Conservation (phyloP, 306 rosid species). For the Alnus glutinosa region DNA sequence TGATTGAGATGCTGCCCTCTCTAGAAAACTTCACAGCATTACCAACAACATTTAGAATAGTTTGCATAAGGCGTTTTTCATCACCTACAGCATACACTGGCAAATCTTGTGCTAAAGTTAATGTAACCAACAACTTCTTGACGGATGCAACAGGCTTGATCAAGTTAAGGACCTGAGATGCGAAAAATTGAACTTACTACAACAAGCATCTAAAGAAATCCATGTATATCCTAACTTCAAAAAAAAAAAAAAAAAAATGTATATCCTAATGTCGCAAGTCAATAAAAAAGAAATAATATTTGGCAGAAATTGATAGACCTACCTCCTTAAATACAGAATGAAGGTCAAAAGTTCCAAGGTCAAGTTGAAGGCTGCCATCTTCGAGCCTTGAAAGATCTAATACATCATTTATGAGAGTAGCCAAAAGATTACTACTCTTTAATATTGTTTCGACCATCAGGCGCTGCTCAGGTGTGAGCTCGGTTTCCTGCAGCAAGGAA, state of each 20-base stretch:
- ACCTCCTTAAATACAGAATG: conserved; percentile 88
- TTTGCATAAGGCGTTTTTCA: conserved; percentile 91
- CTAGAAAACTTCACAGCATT: conserved; percentile 96
- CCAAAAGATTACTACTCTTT: conserved; percentile 90
- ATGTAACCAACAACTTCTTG: conserved; percentile 65
- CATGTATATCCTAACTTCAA: conserved; percentile 3
- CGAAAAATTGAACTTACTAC: conserved; percentile 26
- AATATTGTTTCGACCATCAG: conserved; percentile 91
- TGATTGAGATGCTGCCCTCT: conserved; percentile 72
- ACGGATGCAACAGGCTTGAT: conserved; percentile 87
- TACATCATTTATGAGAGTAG: conserved; percentile 89
- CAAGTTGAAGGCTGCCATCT: conserved; percentile 96
- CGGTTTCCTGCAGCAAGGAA: conserved; percentile 92
- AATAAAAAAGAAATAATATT: conserved; percentile 9
- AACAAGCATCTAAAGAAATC: conserved; percentile 28
- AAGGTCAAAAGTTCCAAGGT: conserved; percentile 68
- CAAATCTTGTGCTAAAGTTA: conserved; percentile 70
- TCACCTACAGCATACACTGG: conserved; percentile 77
- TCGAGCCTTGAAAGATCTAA: conserved; percentile 97
- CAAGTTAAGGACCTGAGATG: conserved; percentile 77
- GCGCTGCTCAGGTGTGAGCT: conserved; percentile 89
- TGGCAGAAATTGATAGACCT: not conserved
- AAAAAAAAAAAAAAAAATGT: no score
- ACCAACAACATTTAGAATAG: conserved; percentile 81
- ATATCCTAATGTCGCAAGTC: conserved; percentile 6